Percentiles rank a stretch among this genome's conserved stretches.
These are phyloP conservation scores for Starmera stellimalicola DNA, from an alignment of 1,139 yeast species.

Conservation along the genomic window DNA sequence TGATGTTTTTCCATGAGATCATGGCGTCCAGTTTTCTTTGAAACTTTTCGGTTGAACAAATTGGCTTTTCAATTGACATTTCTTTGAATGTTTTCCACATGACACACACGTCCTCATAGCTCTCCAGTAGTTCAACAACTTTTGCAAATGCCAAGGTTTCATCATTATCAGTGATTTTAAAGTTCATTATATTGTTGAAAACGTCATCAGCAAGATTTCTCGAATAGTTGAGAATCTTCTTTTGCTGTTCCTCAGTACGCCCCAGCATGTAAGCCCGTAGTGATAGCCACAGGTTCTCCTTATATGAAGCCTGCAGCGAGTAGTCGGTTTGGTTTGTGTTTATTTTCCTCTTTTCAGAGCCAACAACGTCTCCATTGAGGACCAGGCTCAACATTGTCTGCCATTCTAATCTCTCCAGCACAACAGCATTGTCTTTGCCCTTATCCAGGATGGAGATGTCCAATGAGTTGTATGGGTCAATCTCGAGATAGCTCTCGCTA, in stretches of 20 bases:
- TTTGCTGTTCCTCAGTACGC: conserved; percentile 74
- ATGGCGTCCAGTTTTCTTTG: conserved; percentile 63
- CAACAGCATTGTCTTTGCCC: conserved; percentile 40
- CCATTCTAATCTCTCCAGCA: conserved; percentile 87
- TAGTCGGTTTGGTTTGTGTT: conserved; percentile 34
- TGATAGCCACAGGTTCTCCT: conserved; percentile 68
- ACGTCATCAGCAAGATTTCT: conserved; percentile 67
- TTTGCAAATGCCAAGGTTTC: conserved; percentile 25
- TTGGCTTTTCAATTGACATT: conserved; percentile 72
- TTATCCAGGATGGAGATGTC: conserved; percentile 14
- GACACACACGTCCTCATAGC: conserved; percentile 61
- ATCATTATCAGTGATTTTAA: conserved; percentile 34
- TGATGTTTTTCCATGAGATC: conserved; percentile 75
- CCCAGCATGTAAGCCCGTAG: conserved; percentile 75
- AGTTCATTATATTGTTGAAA: conserved; percentile 61
- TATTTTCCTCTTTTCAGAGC: conserved; percentile 81
- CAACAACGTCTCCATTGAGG: conserved; percentile 87
- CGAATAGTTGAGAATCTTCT: conserved; percentile 58
- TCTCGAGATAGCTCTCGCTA: conserved; percentile 13
- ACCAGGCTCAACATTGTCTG: conserved; percentile 89
- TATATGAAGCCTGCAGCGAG: conserved; percentile 45
- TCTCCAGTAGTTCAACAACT: conserved; percentile 47
- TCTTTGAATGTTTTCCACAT: conserved; percentile 76
- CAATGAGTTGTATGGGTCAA: conserved; percentile 14
- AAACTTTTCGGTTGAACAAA: conserved; percentile 58